Evolutionary conservation across 495 filamentous ascomycete species (phyloP), one percentile per base, ranked within the genome.

Genomic region (Aspergillus cristatus): DNA sequence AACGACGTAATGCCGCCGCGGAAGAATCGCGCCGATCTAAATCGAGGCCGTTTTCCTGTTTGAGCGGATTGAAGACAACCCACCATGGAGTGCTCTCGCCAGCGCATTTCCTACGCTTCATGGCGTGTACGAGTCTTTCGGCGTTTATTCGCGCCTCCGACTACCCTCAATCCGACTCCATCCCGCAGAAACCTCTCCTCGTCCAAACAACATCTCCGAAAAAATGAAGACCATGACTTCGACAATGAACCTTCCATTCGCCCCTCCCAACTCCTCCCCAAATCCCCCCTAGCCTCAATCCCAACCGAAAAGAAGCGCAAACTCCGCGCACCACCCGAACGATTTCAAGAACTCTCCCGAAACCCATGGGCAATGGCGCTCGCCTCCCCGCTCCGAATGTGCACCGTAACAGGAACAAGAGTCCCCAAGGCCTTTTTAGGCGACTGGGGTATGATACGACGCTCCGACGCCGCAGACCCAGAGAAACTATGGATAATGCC

Each of bases 381-480:
- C 6, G 82, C 80, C 12, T 76, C 74, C 0, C 77, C 79, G 0
- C 28, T 75, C 12, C 76, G 88, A 20, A 51, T 55, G 43, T 93
- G 85, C 54, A 24, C 56, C 2, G 28, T 76, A n/a, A 82, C 84
- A 6, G 51, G 50, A 0, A 47, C 53, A 1, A 48, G 68, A 2
- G 47, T 90, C 1, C 88, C 88, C 0, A 61, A 43, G 3, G 74
- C 63, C 39, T 75, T 94, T 37, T 60, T 88, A 10, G 71, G 78
- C 22, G 65, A 72, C 18, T 82, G 84, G 50, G 67, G 66, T 7
- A 32, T 85, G 7, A 52, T 78, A 1, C 46, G 57, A 13, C 71
- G 79, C 28, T 80, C 82, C 6, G 54, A 71, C 3, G 4, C 28
- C 13, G 28, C 3, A 3, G 20, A 24, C 20, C 20, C 4, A 71